Evolutionary conservation across 1,284 basidiomycete species (phyloP).

Genomic region (Inonotus obliquus): DNA sequence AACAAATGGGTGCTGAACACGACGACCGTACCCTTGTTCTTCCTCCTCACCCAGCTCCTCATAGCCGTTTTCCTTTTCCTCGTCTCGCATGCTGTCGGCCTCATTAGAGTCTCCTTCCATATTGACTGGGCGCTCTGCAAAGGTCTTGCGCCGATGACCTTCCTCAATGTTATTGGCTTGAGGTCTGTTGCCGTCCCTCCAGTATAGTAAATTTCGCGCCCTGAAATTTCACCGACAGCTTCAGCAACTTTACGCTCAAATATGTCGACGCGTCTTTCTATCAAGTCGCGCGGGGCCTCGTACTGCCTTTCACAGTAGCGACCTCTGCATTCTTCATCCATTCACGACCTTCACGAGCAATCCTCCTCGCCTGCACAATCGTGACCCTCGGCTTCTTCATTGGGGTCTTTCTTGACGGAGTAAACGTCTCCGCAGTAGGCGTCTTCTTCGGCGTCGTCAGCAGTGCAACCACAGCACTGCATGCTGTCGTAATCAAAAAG

Average conservation of each 20-base stretch:
- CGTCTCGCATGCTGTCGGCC: slow-evolving; percentile 51
- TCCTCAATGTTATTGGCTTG: slow-evolving; percentile 73
- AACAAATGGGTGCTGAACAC: slow-evolving; percentile 78
- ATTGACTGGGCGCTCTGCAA: slow-evolving; percentile 60
- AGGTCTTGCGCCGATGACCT: slow-evolving; percentile 68
- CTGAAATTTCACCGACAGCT: slow-evolving; percentile 38
- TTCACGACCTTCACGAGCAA: slow-evolving; percentile 64
- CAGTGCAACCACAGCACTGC: slow-evolving; percentile 73
- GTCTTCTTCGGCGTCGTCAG: slow-evolving; percentile 72
- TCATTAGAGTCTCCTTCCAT: slow-evolving; percentile 57
- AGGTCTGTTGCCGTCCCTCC: slow-evolving; percentile 43
- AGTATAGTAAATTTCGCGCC: neutral
- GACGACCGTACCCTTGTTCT: slow-evolving; percentile 74
- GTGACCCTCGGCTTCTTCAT: slow-evolving; percentile 84
- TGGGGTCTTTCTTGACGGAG: slow-evolving; percentile 76
- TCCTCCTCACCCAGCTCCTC: slow-evolving; percentile 74
- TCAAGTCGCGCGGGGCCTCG: slow-evolving; percentile 82
- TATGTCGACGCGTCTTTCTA: slow-evolving; percentile 92
- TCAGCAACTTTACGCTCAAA: slow-evolving; percentile 88
- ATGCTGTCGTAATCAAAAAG: slow-evolving; percentile 85
- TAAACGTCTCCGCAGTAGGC: slow-evolving; percentile 55
- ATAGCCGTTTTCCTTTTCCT: slow-evolving; percentile 78
- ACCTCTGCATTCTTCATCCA: slow-evolving; percentile 72
- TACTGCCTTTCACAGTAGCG: slow-evolving; percentile 81
- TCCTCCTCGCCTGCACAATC: slow-evolving; percentile 64